These are phyloP conservation scores for Aspergillus incahuasiensis DNA, from an alignment of 495 filamentous ascomycete genomes.

Conservation along the genomic window DNA sequence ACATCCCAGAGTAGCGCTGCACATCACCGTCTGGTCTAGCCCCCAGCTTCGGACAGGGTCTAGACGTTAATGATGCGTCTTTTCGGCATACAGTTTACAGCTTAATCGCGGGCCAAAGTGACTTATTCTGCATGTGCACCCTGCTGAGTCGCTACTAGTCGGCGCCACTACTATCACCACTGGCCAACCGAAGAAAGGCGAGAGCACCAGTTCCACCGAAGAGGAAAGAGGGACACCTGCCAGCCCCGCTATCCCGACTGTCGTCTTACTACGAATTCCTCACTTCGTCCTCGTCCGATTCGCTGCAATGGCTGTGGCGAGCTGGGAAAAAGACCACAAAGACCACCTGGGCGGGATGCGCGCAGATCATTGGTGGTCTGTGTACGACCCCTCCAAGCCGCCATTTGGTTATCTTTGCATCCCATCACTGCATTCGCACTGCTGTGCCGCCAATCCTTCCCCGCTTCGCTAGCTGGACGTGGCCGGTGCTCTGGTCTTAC, in stretches of 20 bases:
- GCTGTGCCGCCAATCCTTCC: slow-evolving; percentile 1
- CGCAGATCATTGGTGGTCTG: neutral
- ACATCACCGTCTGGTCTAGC: neutral
- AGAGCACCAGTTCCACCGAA: too few relatives aligned
- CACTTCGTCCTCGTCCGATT: slow-evolving; percentile 1
- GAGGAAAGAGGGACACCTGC: neutral
- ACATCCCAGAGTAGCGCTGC: neutral
- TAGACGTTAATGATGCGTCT: neutral
- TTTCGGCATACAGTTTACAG: slow-evolving; percentile 5
- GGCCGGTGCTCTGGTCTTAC: neutral
- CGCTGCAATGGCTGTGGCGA: neutral
- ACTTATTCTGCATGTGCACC: slow-evolving; percentile 7
- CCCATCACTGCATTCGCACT: neutral
- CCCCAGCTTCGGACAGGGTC: neutral
- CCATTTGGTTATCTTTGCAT: neutral
- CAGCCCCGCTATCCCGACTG: slow-evolving; percentile 2
- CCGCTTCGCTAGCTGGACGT: neutral
- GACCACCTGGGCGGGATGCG: slow-evolving; percentile 1
- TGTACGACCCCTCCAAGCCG: neutral
- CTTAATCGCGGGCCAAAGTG: slow-evolving; percentile 1
- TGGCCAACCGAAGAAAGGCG: neutral
- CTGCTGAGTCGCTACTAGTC: neutral
- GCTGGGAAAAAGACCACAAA: neutral
- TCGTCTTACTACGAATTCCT: slow-evolving; percentile 3
- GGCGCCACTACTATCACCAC: neutral